These are phyloP conservation scores for Leccinum insolens DNA, from an alignment of 1,284 basidiomycete species.

Conservation along the genomic window DNA sequence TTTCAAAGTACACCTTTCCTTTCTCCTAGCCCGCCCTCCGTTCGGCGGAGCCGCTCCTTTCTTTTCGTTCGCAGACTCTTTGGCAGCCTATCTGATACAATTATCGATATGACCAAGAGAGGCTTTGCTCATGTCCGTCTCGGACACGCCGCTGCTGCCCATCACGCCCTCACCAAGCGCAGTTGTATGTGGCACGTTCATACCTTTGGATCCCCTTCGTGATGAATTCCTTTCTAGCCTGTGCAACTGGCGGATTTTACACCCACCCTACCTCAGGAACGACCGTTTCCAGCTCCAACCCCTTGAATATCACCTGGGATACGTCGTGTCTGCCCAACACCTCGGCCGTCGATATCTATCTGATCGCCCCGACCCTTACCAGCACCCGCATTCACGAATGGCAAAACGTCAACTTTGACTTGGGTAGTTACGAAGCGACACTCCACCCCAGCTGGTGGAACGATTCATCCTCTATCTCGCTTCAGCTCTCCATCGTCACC, in stretches of 20 bases:
- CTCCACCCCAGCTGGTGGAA: constrained; percentile 84
- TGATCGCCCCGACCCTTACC: constrained; percentile 57
- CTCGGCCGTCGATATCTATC: constrained; percentile 68
- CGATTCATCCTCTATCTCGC: constrained; percentile 49
- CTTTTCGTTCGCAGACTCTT: constrained; percentile 8
- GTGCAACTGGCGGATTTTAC: constrained; percentile 68
- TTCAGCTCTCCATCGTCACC: constrained; percentile 72
- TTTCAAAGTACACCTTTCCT: constrained; percentile 20
- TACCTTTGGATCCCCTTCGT: not conserved
- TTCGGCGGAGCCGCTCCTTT: constrained; percentile 33
- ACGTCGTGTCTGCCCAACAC: constrained; percentile 52
- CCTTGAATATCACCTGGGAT: constrained; percentile 76
- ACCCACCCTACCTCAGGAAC: constrained; percentile 57
- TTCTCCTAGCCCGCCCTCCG: constrained; percentile 23
- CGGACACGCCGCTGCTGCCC: constrained; percentile 26
- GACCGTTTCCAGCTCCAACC: constrained; percentile 53
- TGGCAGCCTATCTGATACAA: not conserved
- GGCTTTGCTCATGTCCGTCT: constrained; percentile 33
- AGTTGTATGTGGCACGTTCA: constrained; percentile 9
- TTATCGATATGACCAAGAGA: constrained; percentile 32
- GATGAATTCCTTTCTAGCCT: constrained; percentile 39
- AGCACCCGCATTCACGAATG: constrained; percentile 64
- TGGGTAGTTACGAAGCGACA: constrained; percentile 56
- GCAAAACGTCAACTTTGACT: constrained; percentile 56
- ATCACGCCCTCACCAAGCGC: constrained; percentile 26